phyloP scores from a whole-genome alignment of 202 grass and related monocot genomes.

The Musa balbisiana region DNA sequence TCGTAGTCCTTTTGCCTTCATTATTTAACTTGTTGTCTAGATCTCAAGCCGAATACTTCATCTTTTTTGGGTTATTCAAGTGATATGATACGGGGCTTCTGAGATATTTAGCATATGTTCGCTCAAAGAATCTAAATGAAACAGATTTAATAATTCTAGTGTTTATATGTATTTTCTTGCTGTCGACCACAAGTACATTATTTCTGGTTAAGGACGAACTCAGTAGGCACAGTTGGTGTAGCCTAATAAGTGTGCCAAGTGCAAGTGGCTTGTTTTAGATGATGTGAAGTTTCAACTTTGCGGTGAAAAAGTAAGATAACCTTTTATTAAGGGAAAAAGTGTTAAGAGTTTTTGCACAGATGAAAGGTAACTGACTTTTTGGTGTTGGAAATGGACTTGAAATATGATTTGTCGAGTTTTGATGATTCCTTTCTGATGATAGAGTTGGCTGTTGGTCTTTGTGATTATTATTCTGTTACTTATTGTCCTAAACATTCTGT shows the following conservation, averaged over 20 bases:
- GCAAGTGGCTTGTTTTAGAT: neutral
- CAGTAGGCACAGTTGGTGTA: neutral
- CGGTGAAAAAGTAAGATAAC: too few relatives aligned
- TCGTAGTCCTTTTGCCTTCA: neutral
- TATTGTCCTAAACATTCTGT: neutral
- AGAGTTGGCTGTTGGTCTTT: neutral
- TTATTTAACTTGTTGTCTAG: neutral
- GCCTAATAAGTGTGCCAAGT: neutral
- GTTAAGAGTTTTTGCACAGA: too few relatives aligned
- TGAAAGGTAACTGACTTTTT: neutral
- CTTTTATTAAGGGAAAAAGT: too few relatives aligned
- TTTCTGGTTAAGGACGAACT: neutral
- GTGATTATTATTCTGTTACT: neutral
- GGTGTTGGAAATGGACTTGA: neutral
- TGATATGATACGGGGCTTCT: neutral
- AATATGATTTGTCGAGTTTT: neutral
- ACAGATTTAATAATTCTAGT: neutral
- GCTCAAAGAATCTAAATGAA: neutral
- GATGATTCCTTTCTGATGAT: neutral
- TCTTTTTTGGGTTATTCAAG: neutral
- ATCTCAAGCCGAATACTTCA: neutral
- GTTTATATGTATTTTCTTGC: neutral
- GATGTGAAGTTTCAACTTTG: neutral
- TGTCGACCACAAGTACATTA: neutral
- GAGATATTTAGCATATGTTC: neutral